Evolutionary conservation across 1,139 yeast species (phyloP).

Genomic region (Nadsonia starkeyi-henricii): DNA sequence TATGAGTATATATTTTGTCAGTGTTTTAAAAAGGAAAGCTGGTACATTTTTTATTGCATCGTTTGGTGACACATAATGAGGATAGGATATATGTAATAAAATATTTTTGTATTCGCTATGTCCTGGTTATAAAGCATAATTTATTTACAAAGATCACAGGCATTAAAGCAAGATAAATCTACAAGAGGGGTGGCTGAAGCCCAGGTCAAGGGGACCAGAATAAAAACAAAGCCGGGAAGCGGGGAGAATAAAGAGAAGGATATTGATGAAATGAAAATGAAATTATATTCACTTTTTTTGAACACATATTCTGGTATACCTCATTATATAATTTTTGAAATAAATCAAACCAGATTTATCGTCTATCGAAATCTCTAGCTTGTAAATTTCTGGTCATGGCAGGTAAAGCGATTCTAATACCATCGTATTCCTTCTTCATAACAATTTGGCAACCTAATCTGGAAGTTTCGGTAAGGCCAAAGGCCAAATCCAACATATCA

Average conservation of each 20-base stretch:
- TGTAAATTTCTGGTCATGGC: constrained; percentile 94
- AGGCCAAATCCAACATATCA: constrained; percentile 95
- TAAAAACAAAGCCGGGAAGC: neutral
- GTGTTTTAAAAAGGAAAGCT: no score
- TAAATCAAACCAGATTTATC: constrained; percentile 3
- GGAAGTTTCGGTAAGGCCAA: constrained; percentile 86
- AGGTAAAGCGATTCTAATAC: constrained; percentile 89
- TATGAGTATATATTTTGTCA: no score
- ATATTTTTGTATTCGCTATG: neutral
- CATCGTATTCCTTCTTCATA: constrained; percentile 84
- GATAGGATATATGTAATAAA: no score
- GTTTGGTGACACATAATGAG: no score
- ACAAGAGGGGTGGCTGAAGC: no score
- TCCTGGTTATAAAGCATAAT: neutral
- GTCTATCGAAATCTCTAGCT: constrained; percentile 47
- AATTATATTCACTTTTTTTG: no score
- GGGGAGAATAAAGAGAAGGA: neutral
- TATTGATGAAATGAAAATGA: no score
- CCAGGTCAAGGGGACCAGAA: neutral
- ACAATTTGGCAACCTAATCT: constrained; percentile 87
- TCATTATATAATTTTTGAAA: no score
- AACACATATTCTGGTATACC: no score
- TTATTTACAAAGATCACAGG: neutral
- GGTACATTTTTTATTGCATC: no score
- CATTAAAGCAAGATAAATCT: no score